Base-by-base conservation (phyloP, 2,329 filamentous ascomycete species). In the Epichloe glyceriae region DNA sequence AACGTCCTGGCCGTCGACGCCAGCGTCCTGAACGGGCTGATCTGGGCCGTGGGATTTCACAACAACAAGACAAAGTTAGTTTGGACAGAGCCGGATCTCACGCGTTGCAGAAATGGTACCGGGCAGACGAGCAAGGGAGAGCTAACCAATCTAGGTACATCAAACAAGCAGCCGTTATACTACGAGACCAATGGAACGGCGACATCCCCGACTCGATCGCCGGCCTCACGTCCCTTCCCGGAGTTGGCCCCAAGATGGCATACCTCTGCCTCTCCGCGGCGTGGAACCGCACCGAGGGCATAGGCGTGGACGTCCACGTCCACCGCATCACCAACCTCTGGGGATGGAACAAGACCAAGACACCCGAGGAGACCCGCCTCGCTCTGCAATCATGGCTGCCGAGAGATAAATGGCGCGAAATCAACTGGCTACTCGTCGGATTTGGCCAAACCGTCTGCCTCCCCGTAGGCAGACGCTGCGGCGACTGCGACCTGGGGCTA, bases 201-300 rank as follows among this genome's bases (percentile, higher is more conserved):
- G 90, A 96, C 61, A 93, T 96, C 50, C 90, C 90, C 1, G 74
- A 83, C 54, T 86, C 84, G 0, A 80, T 91, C 48, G 76, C 82
- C 55, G 88, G 85, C 0, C 74, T 96, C 19, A 82, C 83, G 48
- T 79, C 80, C 2, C 75, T 95, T 0, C 89, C 89, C 0, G 90
- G 90, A 5, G 90, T 96, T 1, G 90, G 90, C 0, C 90, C 90
- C 33, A 96, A 96, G 70, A 96, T 96, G 90, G 89, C 85, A 12
- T 90, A 93, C 65, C 77, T 96, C 20, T 91, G 86, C 64, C 79
- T 95, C 71, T 85, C 83, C 45, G 85, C 85, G 0, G 87, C 61
- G 76, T 81, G 78, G 78, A 67, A 70, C 58, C 70, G 72, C 35
- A 78, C 77, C 50, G 73, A 80, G 61, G 90, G 90, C 7, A 95